Evolutionary conservation across 2,329 filamentous ascomycete species (phyloP), one percentile per base, ranked within the genome.

Genomic region (Aspergillus aculeatinus): DNA sequence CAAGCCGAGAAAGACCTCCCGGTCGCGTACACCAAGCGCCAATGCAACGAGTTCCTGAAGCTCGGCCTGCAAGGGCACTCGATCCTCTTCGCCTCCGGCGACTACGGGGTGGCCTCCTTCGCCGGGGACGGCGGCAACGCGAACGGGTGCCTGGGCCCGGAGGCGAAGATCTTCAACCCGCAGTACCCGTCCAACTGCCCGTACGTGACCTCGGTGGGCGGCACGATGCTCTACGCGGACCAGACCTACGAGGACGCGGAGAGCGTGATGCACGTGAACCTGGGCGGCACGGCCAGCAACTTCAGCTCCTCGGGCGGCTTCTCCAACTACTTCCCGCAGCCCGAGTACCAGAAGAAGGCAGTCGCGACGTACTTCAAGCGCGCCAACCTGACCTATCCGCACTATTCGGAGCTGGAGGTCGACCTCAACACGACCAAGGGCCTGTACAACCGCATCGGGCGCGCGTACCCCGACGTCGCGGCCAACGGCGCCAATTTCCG

Each of bases 1-100:
- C 81, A 81, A 48, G 77, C 81, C 48, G 85, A 87, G 71, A 72
- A 74, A 5, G 81, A 82, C 23, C 75, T 86, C 21, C 84, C 85
- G 0, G 71, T 78, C 5, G 75, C 73, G 62, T 88, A 88, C 72
- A 81, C 85, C 64, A 75, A 81, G 63, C 72, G 77, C 3, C 77
- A 80, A 62, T 79, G 77, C 63, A 74, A 74, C 49, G 76, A 79
- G 47, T 81, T 83, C 65, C 74, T 85, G 67, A 85, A 85, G 69
- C 78, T 85, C 0, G 81, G 77, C 5, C 63, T 74, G 2, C 70
- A 72, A 53, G 72, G 72, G 11, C 66, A 70, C 54, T 70, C 72
- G 1, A 69, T 74, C 44, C 63, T 74, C 21, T 67, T 72, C 19
- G 68, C 71, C 1, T 72, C 70, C 2, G 72, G 72, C 19, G 71